Evolutionary conservation across 2,329 filamentous ascomycete genomes (phyloP).

Genomic region (Aspergillus bombycis): DNA sequence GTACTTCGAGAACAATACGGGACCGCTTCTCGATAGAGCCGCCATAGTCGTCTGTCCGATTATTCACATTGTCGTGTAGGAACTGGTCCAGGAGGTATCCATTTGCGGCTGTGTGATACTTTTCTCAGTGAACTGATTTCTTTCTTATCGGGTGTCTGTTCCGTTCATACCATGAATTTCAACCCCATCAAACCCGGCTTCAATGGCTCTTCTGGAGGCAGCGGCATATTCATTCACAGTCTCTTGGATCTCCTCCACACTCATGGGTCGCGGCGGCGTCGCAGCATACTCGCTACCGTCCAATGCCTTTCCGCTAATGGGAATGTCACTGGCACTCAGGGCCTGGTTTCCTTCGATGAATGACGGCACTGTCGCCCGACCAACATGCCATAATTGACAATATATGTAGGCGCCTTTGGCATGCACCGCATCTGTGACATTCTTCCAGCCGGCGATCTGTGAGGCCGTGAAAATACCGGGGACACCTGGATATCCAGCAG

Average conservation of each 20-base stretch:
- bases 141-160: too few relatives aligned
- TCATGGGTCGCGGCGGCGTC: conserved; percentile 26
- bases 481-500: conserved; percentile 33
- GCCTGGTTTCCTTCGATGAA: background rate
- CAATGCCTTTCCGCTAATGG: background rate
- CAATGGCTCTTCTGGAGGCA: conserved; percentile 47
- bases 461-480: conserved; percentile 33
- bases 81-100: conserved; percentile 71
- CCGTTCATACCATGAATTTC: conserved; percentile 46
- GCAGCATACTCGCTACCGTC: background rate
- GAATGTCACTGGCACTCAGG: background rate
- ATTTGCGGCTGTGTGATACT: conserved; percentile 41
- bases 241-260: conserved; percentile 43
- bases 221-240: conserved; percentile 42
- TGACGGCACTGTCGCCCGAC: conserved; percentile 30
- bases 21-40: conserved; percentile 55
- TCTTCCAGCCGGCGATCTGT: conserved; percentile 37
- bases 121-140: background rate
- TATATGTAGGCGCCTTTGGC: conserved; percentile 34
- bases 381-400: conserved; percentile 43
- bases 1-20: conserved; percentile 57
- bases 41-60: conserved; percentile 54
- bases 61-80: conserved; percentile 61
- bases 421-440: conserved; percentile 38
- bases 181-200: conserved; percentile 56